A percentile compares a stretch with the other conserved stretches of the same genome.
phyloP scores from a whole-genome alignment of 495 filamentous ascomycete species.

The Lasiosphaeria ovina region DNA sequence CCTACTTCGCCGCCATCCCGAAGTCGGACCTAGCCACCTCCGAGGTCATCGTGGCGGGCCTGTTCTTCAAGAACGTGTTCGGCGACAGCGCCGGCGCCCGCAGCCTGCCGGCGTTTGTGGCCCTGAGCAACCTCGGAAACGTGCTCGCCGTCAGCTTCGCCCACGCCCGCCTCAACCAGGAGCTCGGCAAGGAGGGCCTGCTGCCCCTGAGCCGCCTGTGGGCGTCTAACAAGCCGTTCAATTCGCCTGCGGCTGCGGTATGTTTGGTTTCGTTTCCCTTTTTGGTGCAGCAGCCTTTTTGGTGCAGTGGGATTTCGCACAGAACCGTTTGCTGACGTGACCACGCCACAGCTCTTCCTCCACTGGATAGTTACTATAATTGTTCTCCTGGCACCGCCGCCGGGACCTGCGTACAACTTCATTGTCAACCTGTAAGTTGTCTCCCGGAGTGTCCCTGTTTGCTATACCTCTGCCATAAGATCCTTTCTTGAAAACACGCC shows the following conservation, averaged over 20 bases:
- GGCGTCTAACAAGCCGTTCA: slow-evolving; percentile 43
- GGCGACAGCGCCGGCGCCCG: slow-evolving; percentile 33
- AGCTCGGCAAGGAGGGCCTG: slow-evolving; percentile 65
- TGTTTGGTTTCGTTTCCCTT: slow-evolving; percentile 20
- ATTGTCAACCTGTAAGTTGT: slow-evolving; percentile 49
- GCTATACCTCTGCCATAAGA: too few species aligned
- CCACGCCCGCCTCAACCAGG: slow-evolving; percentile 66
- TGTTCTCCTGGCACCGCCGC: slow-evolving; percentile 49
- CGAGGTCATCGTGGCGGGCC: slow-evolving; percentile 45
- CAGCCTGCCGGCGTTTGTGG: slow-evolving; percentile 59
- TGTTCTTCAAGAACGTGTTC: slow-evolving; percentile 49
- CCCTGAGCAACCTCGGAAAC: slow-evolving; percentile 63
- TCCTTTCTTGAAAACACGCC: too few species aligned
- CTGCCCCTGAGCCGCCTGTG: slow-evolving; percentile 57
- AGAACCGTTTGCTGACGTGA: slow-evolving; percentile 35
- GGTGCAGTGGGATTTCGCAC: slow-evolving; percentile 11
- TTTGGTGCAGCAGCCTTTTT: slow-evolving; percentile 45
- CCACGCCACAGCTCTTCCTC: slow-evolving; percentile 47
- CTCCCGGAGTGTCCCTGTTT: slow-evolving; percentile 3
- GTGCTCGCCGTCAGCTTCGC: slow-evolving; percentile 45
- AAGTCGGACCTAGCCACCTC: slow-evolving; percentile 52
- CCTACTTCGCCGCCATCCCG: slow-evolving; percentile 53
- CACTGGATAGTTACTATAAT: slow-evolving; percentile 51
- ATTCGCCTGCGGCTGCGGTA: slow-evolving; percentile 47
- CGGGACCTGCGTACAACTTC: slow-evolving; percentile 45